Evolutionary conservation across 73 alveolate species (phyloP), one percentile per base, ranked within the genome.

Genomic region (Uronychia binucleata): DNA sequence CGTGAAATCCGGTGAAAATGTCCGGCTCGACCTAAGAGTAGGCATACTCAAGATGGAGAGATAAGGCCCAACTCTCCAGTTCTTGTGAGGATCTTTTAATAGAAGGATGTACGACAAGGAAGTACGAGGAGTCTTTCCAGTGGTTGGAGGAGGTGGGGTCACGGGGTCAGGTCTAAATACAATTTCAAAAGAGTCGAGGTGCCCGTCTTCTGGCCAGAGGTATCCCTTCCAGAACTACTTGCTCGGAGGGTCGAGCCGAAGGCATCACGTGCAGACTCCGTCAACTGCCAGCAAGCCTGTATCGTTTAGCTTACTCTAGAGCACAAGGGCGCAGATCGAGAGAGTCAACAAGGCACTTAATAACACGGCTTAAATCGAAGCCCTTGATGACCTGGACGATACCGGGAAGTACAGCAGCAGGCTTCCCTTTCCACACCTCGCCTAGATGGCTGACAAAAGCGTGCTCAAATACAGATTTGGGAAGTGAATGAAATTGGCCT

Each of bases 401-500:
- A 46, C 5, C 5, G 19, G 19, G n/a, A 5, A 46, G 67, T 11
- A 46, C 67, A 46, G 19, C 19, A 46, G 19, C 67, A 46, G 67
- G n/a, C 5, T 11, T 46, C 19, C 67, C 67, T 46, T 46, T 46
- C 67, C 67, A 46, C 67, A 46, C n/a, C 67, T 19, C 19, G n/a
- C n/a, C n/a, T n/a, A n/a, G n/a, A n/a, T n/a, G n/a, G 5, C 67
- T 11, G 67, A 46, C 5, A 46, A 46, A 46, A 5, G n/a, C 19
- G n/a, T 46, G 5, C 67, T 46, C 19, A 46, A 46, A 46, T 46
- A 46, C 33, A 60, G 57, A 30, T 77, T 77, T 35, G 89, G 83
- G 19, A 82, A 82, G 58, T 31, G 46, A 35, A 80, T 82, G 35
- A 34, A 30, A 26, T 74, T 82, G 29, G 77, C 60, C 74, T 32